Conservation (phyloP, 2,329 filamentous ascomycete genomes). For the Cytospora piceae region DNA sequence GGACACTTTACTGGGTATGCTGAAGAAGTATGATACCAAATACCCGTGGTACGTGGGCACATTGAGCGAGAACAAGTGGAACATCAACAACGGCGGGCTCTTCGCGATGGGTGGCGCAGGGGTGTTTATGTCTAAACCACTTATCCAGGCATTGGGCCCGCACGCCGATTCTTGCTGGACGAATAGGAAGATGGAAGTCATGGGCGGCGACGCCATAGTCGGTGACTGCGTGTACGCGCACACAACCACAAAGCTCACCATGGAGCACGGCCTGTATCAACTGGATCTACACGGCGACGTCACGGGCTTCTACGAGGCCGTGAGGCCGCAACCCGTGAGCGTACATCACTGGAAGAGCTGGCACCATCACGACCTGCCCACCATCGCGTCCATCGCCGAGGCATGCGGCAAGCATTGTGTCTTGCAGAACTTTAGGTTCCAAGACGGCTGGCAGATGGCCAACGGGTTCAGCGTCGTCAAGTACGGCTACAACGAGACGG, state of each 20-base stretch:
- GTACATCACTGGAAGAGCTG: conserved; percentile 50
- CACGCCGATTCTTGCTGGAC: conserved; percentile 43
- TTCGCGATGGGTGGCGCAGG: conserved; percentile 51
- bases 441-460: conserved; percentile 39
- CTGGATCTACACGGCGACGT: conserved; percentile 47
- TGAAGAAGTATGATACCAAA: conserved; percentile 43
- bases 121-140: conserved; percentile 47
- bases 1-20: conserved; percentile 40
- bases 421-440: conserved; percentile 44
- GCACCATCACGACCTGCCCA: conserved; percentile 38
- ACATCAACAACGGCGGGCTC: conserved; percentile 46
- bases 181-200: conserved; percentile 33
- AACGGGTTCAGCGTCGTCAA: conserved; percentile 49
- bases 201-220: conserved; percentile 44
- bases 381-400: conserved; percentile 42
- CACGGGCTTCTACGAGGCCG: conserved; percentile 49
- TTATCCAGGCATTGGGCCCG: conserved; percentile 42
- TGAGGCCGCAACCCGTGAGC: conserved; percentile 44
- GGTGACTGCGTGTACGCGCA: conserved; percentile 47
- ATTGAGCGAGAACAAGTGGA: conserved; percentile 46
- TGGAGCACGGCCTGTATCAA: conserved; percentile 46
- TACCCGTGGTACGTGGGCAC: conserved; percentile 46
- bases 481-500: conserved; percentile 38
- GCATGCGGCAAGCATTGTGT: conserved; percentile 46
- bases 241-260: conserved; percentile 44